Evolutionary conservation across 2,329 filamentous ascomycete species (phyloP).

Genomic region (Claviceps quebecensis): DNA sequence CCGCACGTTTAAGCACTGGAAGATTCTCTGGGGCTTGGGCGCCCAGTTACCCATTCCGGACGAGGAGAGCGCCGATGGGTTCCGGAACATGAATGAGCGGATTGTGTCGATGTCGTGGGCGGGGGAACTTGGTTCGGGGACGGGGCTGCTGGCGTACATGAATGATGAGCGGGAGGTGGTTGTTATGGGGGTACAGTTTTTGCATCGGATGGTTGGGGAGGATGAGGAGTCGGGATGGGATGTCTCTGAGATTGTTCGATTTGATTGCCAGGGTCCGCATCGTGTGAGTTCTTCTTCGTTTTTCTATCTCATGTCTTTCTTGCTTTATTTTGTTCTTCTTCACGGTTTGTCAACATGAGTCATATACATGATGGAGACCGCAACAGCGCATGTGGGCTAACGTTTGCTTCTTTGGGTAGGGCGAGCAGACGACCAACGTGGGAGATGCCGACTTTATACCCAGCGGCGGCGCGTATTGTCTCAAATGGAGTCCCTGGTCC

Average conservation of each 20-base stretch:
- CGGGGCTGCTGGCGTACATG: conserved; percentile 34
- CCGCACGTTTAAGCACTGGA: conserved; percentile 34
- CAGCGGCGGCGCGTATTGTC: conserved; percentile 32
- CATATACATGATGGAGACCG: too few relatives aligned
- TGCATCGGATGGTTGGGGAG: conserved; percentile 10
- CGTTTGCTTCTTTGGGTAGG: not conserved
- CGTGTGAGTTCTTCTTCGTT: conserved; percentile 4
- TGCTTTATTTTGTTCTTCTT: not conserved
- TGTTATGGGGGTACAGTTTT: conserved; percentile 34
- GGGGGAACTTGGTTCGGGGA: conserved; percentile 24
- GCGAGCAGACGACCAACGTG: conserved; percentile 14
- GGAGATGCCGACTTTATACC: conserved; percentile 36
- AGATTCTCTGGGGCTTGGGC: conserved; percentile 42
- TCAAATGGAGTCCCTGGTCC: conserved; percentile 43
- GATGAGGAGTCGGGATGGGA: conserved; percentile 28
- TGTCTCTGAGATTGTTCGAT: conserved; percentile 36
- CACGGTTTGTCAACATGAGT: not conserved
- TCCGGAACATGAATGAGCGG: conserved; percentile 27
- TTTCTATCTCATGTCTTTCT: not conserved
- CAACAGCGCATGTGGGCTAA: too few relatives aligned
- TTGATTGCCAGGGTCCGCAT: conserved; percentile 33
- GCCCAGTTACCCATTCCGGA: conserved; percentile 35
- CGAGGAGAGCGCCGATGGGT: conserved; percentile 16
- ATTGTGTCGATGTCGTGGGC: conserved; percentile 42
- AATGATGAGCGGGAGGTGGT: conserved; percentile 37